Percentiles rank a stretch among this genome's conserved stretches.
These are phyloP conservation scores for Perkinsus olseni DNA, from an alignment of 169 alveolate species.

Conservation along the genomic window DNA sequence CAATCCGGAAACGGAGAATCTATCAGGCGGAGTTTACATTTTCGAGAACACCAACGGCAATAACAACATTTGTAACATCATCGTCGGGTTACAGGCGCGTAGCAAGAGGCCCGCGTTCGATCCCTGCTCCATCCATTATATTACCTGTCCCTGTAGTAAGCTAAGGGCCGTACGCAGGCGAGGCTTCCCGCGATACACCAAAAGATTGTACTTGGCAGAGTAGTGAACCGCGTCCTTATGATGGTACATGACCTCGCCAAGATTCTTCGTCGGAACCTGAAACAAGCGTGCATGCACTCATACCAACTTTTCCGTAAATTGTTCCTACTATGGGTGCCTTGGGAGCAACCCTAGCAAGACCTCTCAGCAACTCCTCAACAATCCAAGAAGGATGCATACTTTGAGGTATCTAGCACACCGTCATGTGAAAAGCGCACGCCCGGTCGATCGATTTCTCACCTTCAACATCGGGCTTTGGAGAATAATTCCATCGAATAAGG, in stretches of 20 bases:
- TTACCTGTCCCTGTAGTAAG: background rate
- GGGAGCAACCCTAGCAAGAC: background rate
- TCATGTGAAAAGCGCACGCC: background rate
- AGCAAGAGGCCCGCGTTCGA: too few species aligned
- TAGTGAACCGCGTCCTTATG: background rate
- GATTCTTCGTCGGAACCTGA: background rate
- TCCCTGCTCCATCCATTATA: too few species aligned
- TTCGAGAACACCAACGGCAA: too few species aligned
- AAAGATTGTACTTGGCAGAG: background rate
- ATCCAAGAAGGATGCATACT: background rate
- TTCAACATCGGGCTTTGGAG: background rate
- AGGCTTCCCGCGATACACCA: background rate
- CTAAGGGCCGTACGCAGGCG: background rate
- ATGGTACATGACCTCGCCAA: background rate
- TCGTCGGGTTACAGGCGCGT: too few species aligned
- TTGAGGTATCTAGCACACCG: background rate
- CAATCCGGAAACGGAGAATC: too few species aligned
- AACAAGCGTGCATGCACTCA: background rate
- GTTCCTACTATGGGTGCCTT: background rate
- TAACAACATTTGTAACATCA: too few species aligned
- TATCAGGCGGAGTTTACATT: too few species aligned
- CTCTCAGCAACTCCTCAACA: background rate
- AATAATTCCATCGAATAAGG: background rate
- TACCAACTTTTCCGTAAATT: background rate
- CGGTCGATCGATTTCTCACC: background rate